phyloP scores from a whole-genome alignment of 305 asterid genomes.

The Fraxinus ornus region DNA sequence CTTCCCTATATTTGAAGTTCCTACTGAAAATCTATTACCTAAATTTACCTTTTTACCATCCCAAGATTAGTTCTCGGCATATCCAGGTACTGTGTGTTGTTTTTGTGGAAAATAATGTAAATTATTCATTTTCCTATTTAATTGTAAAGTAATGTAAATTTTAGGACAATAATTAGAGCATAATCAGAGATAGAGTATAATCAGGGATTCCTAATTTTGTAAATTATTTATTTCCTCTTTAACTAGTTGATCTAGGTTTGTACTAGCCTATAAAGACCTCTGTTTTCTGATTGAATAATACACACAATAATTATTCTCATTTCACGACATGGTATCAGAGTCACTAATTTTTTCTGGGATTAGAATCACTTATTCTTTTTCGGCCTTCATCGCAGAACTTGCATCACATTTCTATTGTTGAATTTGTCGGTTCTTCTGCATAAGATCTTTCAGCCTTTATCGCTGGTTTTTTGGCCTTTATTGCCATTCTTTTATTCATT shows the following conservation, averaged over 20 bases:
- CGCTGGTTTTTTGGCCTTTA: neutral
- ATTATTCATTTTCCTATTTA: neutral
- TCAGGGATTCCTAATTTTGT: no score
- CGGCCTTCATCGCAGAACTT: neutral
- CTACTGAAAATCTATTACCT: neutral
- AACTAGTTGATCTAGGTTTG: neutral
- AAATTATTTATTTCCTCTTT: neutral
- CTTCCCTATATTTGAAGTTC: neutral
- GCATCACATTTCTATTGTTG: neutral
- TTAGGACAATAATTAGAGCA: no score
- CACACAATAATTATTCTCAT: no score
- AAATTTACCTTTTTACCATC: neutral
- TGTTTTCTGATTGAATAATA: neutral
- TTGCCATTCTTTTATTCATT: neutral
- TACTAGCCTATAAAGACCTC: neutral
- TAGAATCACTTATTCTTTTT: no score
- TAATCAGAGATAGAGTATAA: no score
- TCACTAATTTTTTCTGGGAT: neutral
- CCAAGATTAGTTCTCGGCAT: neutral
- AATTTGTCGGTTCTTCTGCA: neutral
- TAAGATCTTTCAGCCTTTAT: neutral
- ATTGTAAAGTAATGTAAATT: neutral
- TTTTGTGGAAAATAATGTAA: neutral
- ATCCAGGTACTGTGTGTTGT: neutral
- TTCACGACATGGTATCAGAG: neutral